Percentiles rank a stretch among this genome's conserved stretches.
Conservation (phyloP, 768 basidiomycete species). For the Panaeolus cyanescens region DNA sequence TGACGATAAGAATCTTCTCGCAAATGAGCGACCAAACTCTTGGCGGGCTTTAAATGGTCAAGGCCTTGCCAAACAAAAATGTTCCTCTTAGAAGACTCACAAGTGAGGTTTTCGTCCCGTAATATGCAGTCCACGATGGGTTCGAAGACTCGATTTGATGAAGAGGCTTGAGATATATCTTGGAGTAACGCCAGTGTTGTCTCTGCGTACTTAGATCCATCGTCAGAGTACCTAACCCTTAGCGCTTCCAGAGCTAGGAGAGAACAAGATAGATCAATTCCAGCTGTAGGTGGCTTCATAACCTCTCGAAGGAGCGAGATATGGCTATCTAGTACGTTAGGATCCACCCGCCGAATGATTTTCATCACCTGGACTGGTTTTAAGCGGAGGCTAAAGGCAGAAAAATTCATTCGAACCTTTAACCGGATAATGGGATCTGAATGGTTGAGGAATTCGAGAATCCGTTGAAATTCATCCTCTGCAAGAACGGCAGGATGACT, state of each 20-base stretch:
- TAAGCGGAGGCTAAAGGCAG: background rate
- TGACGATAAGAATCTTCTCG: conserved; percentile 42
- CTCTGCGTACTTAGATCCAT: conserved; percentile 62
- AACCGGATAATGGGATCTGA: conserved; percentile 57
- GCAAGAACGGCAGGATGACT: conserved; percentile 57
- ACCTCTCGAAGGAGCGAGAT: conserved; percentile 49
- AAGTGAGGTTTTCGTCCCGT: conserved; percentile 40
- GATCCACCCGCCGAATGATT: conserved; percentile 60
- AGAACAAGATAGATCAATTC: conserved; percentile 38
- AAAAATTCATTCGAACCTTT: conserved; percentile 44
- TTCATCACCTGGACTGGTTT: conserved; percentile 54
- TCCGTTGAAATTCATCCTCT: conserved; percentile 70
- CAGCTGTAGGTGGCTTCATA: conserved; percentile 28
- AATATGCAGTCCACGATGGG: conserved; percentile 58
- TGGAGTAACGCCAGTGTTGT: conserved; percentile 45
- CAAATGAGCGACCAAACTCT: conserved; percentile 23
- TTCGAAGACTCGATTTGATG: conserved; percentile 50
- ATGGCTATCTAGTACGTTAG: conserved; percentile 52
- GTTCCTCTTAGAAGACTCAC: conserved; percentile 35
- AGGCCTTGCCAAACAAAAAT: conserved; percentile 3
- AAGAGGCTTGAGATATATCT: conserved; percentile 34
- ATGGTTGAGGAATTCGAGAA: conserved; percentile 70
- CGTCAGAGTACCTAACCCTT: conserved; percentile 28
- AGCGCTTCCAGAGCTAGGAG: conserved; percentile 18
- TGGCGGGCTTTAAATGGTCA: conserved; percentile 6